phyloP scores from a whole-genome alignment of 768 basidiomycete genomes.

The Lenzites betulinus region DNA sequence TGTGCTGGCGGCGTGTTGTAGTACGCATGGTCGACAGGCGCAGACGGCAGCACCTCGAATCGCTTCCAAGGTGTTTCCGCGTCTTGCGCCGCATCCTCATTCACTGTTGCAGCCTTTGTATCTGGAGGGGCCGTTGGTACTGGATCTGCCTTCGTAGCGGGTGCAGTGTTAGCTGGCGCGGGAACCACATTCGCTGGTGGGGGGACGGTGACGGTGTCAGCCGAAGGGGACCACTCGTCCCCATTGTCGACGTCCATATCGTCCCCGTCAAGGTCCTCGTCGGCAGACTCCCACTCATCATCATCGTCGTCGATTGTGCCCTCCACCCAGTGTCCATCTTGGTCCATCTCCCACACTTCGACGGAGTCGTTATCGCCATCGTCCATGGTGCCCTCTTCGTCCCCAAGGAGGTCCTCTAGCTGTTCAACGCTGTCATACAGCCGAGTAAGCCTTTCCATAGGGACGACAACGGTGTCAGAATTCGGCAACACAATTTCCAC shows the following conservation, averaged over 20 bases:
- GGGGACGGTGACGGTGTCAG: constrained; percentile 13
- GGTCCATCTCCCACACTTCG: constrained; percentile 43
- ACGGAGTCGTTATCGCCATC: constrained; percentile 41
- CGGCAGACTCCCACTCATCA: constrained; percentile 37
- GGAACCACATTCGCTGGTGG: not conserved
- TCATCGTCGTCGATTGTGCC: constrained; percentile 28
- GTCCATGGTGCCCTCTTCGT: constrained; percentile 41
- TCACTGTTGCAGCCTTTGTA: constrained; percentile 30
- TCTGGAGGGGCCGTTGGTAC: constrained; percentile 29
- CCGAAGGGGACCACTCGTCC: constrained; percentile 30
- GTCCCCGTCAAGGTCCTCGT: constrained; percentile 37
- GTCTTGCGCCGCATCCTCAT: constrained; percentile 24
- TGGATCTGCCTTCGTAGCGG: constrained; percentile 1
- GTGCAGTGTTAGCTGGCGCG: not conserved
- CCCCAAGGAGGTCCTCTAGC: constrained; percentile 67
- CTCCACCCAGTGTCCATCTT: constrained; percentile 39
- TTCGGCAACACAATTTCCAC: constrained; percentile 75
- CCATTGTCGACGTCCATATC: constrained; percentile 42
- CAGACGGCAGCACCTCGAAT: constrained; percentile 77
- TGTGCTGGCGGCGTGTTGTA: constrained; percentile 58
- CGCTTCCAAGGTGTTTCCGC: constrained; percentile 66
- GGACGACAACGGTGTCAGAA: constrained; percentile 48
- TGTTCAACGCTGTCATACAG: constrained; percentile 84
- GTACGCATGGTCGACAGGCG: constrained; percentile 85
- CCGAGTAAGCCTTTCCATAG: constrained; percentile 69